Evolutionary conservation across 106 monocot species (phyloP).

Genomic region (Posidonia australis): DNA sequence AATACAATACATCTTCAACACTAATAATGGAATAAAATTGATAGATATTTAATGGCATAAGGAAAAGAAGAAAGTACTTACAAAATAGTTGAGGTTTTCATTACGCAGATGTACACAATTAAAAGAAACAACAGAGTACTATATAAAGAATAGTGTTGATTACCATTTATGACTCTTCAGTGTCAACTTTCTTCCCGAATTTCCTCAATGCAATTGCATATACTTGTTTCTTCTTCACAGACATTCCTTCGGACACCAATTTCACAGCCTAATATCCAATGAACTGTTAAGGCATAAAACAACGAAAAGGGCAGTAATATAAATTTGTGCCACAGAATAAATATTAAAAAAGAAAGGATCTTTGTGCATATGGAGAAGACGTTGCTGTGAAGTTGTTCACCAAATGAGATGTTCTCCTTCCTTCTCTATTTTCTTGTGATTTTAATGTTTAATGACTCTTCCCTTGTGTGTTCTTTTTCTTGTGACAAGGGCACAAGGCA

Average conservation of each 20-base stretch:
- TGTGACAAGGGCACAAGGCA: too few species aligned
- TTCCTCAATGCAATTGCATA: constrained; percentile 16
- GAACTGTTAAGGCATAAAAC: neutral
- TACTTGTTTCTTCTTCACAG: constrained; percentile 15
- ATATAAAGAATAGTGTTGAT: neutral
- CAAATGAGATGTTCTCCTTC: too few species aligned
- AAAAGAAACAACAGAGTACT: neutral
- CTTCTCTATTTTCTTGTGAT: too few species aligned
- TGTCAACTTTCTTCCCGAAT: constrained; percentile 5
- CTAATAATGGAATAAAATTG: too few species aligned
- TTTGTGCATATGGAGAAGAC: neutral
- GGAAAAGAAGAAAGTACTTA: too few species aligned
- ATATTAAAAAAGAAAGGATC: neutral
- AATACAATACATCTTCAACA: too few species aligned
- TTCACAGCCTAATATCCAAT: constrained; percentile 14
- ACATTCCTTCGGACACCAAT: constrained; percentile 17
- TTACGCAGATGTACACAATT: neutral
- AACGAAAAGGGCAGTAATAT: neutral
- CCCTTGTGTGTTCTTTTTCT: too few species aligned
- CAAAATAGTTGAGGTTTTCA: too few species aligned
- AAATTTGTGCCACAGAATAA: neutral
- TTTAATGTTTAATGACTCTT: too few species aligned
- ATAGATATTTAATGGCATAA: too few species aligned
- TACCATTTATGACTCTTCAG: neutral
- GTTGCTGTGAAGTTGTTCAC: too few species aligned